These are phyloP conservation scores for Gastrolobium villosum DNA, from an alignment of 306 rosid species.

Conservation along the genomic window DNA sequence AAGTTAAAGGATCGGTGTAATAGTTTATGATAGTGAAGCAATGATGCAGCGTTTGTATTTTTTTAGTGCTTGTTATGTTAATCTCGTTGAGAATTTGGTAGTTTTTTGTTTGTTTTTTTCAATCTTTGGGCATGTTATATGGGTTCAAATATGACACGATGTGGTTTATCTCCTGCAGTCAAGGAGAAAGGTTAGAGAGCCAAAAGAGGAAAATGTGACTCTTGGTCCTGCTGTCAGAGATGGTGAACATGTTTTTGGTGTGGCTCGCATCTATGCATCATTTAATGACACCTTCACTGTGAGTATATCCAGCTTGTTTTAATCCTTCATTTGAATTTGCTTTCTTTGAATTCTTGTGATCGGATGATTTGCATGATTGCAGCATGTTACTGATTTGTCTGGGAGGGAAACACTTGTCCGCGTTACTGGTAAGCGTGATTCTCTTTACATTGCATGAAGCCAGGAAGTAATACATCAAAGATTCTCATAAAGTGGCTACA, in stretches of 20 bases:
- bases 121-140: no score
- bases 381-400: conserved; percentile 82
- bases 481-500: neutral
- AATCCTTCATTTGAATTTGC: no score
- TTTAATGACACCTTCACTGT: conserved; percentile 79
- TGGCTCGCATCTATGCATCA: conserved; percentile 73
- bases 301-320: conserved; percentile 41
- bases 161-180: conserved; percentile 44
- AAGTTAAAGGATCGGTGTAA: no score
- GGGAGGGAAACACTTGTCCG: conserved; percentile 84
- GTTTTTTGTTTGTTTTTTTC: no score
- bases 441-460: neutral
- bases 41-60: no score
- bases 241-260: conserved; percentile 78
- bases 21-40: no score
- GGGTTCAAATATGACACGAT: neutral
- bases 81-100: no score
- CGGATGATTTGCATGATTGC: conserved; percentile 30
- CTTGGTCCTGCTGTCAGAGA: conserved; percentile 81
- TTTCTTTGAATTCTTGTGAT: neutral
- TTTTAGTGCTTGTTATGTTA: no score
- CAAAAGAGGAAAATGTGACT: conserved; percentile 76
- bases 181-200: conserved; percentile 75
- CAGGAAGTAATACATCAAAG: neutral
- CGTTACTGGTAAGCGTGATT: conserved; percentile 61